These are phyloP conservation scores for Lophiotrema nucula DNA, from an alignment of 495 filamentous ascomycete genomes.

Conservation along the genomic window DNA sequence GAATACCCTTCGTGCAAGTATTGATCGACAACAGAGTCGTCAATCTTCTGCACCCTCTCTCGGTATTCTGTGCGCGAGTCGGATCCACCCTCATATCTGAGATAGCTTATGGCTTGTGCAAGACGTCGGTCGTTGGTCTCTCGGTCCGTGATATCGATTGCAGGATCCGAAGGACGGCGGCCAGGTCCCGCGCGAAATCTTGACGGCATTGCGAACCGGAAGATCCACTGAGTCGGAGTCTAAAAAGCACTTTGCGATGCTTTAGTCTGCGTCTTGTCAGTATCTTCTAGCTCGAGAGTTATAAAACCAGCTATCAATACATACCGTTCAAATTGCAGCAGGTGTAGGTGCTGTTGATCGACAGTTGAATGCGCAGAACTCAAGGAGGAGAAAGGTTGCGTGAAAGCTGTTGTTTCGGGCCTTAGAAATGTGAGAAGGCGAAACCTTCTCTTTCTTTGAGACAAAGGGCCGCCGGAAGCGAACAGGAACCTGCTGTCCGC, in stretches of 20 bases:
- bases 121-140: constrained; percentile 20
- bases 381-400: too few species aligned
- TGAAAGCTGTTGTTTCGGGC: constrained; percentile 12
- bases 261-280: too few species aligned
- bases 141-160: not conserved
- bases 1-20: constrained; percentile 11
- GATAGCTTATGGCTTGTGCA: constrained; percentile 20
- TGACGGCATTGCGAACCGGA: too few species aligned
- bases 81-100: constrained; percentile 3
- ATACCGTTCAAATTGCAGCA: too few species aligned
- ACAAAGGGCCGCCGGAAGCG: constrained; percentile 28
- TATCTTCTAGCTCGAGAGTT: too few species aligned
- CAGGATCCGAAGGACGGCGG: too few species aligned
- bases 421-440: not conserved
- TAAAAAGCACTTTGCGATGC: too few species aligned
- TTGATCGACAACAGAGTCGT: constrained; percentile 16
- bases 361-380: too few species aligned
- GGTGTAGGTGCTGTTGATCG: too few species aligned
- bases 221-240: too few species aligned
- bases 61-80: constrained; percentile 6
- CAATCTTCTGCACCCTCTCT: constrained; percentile 14
- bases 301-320: too few species aligned
- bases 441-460: constrained; percentile 7
- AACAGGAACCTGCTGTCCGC: constrained; percentile 19
- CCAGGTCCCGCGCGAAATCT: too few species aligned